A percentile compares a stretch with the other conserved stretches of the same genome.
Conservation (phyloP, 768 basidiomycete genomes). For the Hysterangium stoloniferum region DNA sequence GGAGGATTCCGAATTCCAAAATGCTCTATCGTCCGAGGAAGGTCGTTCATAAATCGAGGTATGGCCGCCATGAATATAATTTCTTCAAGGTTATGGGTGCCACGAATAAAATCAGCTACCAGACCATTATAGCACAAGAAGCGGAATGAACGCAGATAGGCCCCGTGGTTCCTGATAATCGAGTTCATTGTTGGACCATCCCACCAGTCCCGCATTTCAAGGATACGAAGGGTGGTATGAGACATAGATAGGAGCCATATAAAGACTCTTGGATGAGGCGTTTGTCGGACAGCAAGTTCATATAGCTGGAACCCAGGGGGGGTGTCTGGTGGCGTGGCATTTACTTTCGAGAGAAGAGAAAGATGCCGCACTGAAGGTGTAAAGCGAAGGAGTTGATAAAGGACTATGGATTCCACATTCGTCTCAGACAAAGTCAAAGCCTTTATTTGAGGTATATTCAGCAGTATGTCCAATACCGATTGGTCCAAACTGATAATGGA, state of each 20-base stretch:
- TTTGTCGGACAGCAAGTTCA: conserved; percentile 33
- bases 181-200: conserved; percentile 22
- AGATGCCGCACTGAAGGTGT: conserved; percentile 33
- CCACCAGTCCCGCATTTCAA: conserved; percentile 31
- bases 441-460: conserved; percentile 21
- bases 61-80: conserved; percentile 30
- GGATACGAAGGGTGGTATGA: conserved; percentile 27
- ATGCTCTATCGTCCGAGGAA: conserved; percentile 35
- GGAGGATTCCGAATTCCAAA: conserved; percentile 29
- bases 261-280: conserved; percentile 24
- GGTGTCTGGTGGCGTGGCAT: conserved; percentile 25
- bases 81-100: conserved; percentile 34
- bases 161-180: conserved; percentile 24
- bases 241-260: conserved; percentile 34
- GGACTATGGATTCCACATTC: conserved; percentile 35
- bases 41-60: conserved; percentile 25
- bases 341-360: conserved; percentile 31
- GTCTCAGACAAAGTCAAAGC: conserved; percentile 27
- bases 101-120: conserved; percentile 26
- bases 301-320: conserved; percentile 25
- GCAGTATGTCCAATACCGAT: conserved; percentile 21
- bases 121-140: conserved; percentile 28
- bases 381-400: conserved; percentile 34
- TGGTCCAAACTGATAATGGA: conserved; percentile 25
- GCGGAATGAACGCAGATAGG: conserved; percentile 36